Base-by-base conservation (phyloP, 2,329 filamentous ascomycete genomes). In the Neonectria coccinea region DNA sequence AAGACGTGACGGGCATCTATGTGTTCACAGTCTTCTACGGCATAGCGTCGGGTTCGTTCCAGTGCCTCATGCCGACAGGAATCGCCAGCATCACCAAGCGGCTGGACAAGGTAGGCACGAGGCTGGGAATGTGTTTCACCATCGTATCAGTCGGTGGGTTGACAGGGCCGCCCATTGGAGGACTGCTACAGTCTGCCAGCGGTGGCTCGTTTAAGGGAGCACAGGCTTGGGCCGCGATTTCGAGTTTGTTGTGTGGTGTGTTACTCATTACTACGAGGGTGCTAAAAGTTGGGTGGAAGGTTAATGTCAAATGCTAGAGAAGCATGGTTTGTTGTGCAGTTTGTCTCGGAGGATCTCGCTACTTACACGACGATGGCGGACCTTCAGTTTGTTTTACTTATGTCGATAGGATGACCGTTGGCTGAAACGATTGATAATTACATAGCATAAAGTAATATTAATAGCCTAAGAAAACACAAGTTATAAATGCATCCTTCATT, bases 61-160 rank as follows among this genome's bases (percentile, higher is more conserved):
- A 82, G 50, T 80, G 79, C 41, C 72, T 82, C 2, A 79, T 80
- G 62, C 76, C 80, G 0, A 80, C 80, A 0, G 75, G 75, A 0
- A 73, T 82, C 6, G 77, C 79, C 0, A 79, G 78, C 47, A 79
- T 82, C 10, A 81, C 80, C 0, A 75, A 74, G 14, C 69, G 75
- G 6, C 75, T 82, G 7, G 77, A 81, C 27, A 80, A 72, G 2
- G 74, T 80, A 1, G 80, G 80, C 0, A 80, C 80, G 1, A 71
- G 80, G 25, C 70, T 82, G 14, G 80, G 80, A 9, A 82, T 82
- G 80, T 78, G 76, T 1, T 82, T 82, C 11, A 76, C 70, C 47
- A 74, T 82, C 6, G 70, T 75, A 7, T 80, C 79, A 0, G 72
- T 81, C 48, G 78, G 78, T 1, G 75, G 78, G 0, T 56, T 82